These are phyloP conservation scores for Darksidea phi DNA, from an alignment of 495 filamentous ascomycete species.

Conservation along the genomic window DNA sequence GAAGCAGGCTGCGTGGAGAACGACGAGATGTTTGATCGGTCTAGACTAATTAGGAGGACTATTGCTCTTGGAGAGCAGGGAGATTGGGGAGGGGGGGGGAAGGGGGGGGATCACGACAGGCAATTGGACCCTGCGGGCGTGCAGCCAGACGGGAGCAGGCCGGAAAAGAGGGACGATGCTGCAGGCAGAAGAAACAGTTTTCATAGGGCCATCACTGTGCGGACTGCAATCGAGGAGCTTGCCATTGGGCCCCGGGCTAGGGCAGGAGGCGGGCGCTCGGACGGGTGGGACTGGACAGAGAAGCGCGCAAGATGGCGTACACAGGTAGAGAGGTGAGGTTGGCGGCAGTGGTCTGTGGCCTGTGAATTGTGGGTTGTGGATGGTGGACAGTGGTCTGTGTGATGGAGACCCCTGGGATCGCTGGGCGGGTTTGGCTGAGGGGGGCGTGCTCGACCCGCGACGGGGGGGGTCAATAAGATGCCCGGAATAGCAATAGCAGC, in stretches of 20 bases:
- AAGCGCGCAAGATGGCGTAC: conserved; percentile 8
- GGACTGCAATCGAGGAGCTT: conserved; percentile 8
- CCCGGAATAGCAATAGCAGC: conserved; percentile 29
- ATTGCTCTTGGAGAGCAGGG: background rate
- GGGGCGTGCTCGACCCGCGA: background rate
- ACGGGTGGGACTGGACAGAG: conserved; percentile 4
- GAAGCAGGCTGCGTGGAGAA: conserved; percentile 12
- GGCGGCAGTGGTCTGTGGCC: conserved; percentile 4
- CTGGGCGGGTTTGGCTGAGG: conserved; percentile 1
- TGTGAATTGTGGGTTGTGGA: too few species aligned
- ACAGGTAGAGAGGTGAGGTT: conserved; percentile 11
- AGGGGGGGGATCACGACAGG: conserved; percentile 23
- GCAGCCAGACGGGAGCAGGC: conserved; percentile 19
- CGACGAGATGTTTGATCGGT: conserved; percentile 19
- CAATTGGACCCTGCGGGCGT: conserved; percentile 22
- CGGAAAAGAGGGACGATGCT: background rate
- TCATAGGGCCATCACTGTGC: conserved; percentile 5
- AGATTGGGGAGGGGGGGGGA: background rate
- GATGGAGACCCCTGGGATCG: conserved; percentile 20
- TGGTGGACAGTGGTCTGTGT: conserved; percentile 6
- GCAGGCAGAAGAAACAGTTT: conserved; percentile 16
- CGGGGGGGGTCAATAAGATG: background rate
- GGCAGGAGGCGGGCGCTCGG: conserved; percentile 19
- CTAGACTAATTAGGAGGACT: conserved; percentile 1
- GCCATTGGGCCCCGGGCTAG: conserved; percentile 26